Evolutionary conservation across 495 filamentous ascomycete genomes (phyloP), one percentile per base, ranked within the genome.

Genomic region (Apiosordaria backusii): DNA sequence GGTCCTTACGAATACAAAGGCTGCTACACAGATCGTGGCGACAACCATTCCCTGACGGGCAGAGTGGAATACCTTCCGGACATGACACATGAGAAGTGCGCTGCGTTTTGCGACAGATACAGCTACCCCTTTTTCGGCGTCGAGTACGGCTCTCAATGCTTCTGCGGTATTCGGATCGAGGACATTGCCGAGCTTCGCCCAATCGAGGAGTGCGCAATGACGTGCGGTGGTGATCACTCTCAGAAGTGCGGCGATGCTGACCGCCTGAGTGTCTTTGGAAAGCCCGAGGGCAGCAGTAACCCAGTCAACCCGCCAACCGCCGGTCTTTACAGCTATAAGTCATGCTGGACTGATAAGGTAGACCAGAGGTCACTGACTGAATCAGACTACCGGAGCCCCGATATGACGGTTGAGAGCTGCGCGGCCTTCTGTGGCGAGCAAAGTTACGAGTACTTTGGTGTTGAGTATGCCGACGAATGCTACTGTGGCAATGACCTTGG

Each of bases 371-470:
- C 57, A 3, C 61, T 67, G 4, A 29, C 13, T 13, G 68, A 65
- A 13, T 26, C 18, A 10, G 50, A 52, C 54, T 22, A n/a, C 19
- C 59, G 35, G 55, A 65, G 64, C 18, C 13, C 54, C 25, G 1
- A 50, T 7, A 76, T 78, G 70, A 79, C 76, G 1, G 50, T 78
- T 19, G 75, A 78, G 67, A 65, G 62, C 24, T 81, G 78, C 68
- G 76, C 72, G 23, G 45, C 50, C 2, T 62, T 63, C 29, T 72
- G 68, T 57, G 27, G 24, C 35, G 40, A 10, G 57, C n/a, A n/a
- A n/a, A n/a, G n/a, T n/a, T 72, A 67, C 62, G 26, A 25, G 58
- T 69, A 65, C 65, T 72, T 70, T 50, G 70, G 70, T 21, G 62
- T 67, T 19, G 62, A 69, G 62, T 67, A 55, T 50, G 66, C 59